phyloP scores from a whole-genome alignment of 768 basidiomycete species.

The Termitomyces sp. region DNA sequence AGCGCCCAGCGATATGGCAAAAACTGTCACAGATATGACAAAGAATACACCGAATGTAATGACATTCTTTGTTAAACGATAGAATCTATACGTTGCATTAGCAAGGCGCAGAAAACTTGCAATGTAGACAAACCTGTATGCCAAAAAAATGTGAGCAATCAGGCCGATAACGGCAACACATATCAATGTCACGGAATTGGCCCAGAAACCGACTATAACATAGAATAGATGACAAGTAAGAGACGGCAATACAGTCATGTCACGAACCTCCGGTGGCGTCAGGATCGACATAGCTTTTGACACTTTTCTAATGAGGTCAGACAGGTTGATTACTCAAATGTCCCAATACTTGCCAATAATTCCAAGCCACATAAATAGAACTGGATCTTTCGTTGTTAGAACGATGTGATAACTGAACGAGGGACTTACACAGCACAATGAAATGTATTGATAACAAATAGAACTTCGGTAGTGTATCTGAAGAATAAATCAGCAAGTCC shows the following conservation, averaged over 20 bases:
- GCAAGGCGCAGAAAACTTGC: conserved; percentile 7
- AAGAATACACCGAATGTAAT: background rate
- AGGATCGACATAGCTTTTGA: conserved; percentile 14
- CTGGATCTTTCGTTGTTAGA: conserved; percentile 1
- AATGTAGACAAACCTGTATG: conserved; percentile 17
- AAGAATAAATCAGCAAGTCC: background rate
- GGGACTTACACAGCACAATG: conserved; percentile 18
- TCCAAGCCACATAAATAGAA: conserved; percentile 21
- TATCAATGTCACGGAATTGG: conserved; percentile 28
- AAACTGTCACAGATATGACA: conserved; percentile 3
- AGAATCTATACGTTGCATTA: conserved; percentile 12
- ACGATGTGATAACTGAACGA: background rate
- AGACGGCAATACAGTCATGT: background rate
- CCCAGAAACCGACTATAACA: conserved; percentile 25
- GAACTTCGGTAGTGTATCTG: conserved; percentile 17
- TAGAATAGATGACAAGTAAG: background rate
- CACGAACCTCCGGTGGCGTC: conserved; percentile 7
- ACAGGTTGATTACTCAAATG: background rate
- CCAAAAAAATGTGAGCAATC: conserved; percentile 30
- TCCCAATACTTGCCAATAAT: conserved; percentile 15
- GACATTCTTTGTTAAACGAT: conserved; percentile 7
- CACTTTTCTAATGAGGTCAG: conserved; percentile 4
- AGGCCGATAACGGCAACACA: conserved; percentile 28
- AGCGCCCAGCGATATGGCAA: conserved; percentile 10
- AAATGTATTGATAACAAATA: conserved; percentile 24